A percentile compares a stretch with the other conserved stretches of the same genome.
Conservation (phyloP, 2,329 filamentous ascomycete genomes). For the Talaromyces rugulosus region DNA sequence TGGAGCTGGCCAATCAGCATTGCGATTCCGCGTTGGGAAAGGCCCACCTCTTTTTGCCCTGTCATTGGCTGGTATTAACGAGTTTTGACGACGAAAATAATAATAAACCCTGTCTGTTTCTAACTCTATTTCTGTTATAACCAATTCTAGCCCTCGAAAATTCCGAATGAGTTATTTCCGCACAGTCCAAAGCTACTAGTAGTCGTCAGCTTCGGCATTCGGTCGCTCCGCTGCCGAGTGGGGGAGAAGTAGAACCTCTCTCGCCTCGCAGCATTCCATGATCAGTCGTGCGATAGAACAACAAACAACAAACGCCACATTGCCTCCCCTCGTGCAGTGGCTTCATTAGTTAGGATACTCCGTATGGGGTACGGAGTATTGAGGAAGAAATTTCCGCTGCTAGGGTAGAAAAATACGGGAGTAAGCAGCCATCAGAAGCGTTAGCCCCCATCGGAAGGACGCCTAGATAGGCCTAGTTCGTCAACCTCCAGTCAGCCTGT, state of each 20-base stretch:
- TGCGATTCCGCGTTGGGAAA: not conserved
- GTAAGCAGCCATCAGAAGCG: not conserved
- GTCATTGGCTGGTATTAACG: not conserved
- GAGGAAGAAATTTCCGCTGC: not conserved
- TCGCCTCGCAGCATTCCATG: not conserved
- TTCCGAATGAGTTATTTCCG: not conserved
- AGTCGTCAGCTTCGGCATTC: not conserved
- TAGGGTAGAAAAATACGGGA: not conserved
- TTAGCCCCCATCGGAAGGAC: not conserved
- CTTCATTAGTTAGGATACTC: too few species aligned
- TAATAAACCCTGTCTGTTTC: not conserved
- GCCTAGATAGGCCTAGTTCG: not conserved
- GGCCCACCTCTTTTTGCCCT: not conserved
- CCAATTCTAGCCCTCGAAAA: not conserved
- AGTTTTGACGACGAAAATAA: not conserved
- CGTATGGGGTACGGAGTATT: not conserved
- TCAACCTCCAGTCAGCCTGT: not conserved
- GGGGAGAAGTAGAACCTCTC: too few species aligned
- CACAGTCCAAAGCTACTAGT: not conserved
- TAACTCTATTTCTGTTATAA: not conserved
- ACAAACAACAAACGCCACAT: not conserved
- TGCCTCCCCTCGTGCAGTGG: not conserved
- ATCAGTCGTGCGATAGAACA: not conserved
- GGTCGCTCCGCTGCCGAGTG: too few species aligned
- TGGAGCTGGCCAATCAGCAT: not conserved